phyloP scores from a whole-genome alignment of 306 rosid species.

The Carpinus fangiana region DNA sequence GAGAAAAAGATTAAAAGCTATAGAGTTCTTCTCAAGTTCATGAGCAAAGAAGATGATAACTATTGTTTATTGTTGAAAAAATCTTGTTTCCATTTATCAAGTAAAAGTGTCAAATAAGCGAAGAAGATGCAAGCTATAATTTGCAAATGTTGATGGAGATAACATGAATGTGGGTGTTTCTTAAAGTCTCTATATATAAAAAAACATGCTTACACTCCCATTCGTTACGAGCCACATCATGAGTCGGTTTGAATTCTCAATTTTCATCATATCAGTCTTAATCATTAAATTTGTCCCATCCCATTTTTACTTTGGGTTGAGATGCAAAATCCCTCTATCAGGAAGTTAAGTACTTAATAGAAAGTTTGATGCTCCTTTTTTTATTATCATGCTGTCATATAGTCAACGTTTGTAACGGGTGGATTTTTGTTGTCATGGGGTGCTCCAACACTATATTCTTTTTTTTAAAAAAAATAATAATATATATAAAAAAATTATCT shows the following conservation, averaged over 20 bases:
- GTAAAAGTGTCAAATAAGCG: neutral
- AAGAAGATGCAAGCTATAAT: neutral
- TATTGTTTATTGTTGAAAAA: no score
- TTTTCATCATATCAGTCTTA: neutral
- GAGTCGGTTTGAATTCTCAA: neutral
- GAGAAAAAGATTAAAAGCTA: neutral
- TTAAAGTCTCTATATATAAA: neutral
- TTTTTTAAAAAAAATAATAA: no score
- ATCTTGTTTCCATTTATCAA: neutral
- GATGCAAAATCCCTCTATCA: neutral
- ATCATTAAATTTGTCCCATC: neutral
- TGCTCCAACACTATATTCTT: neutral
- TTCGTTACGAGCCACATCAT: neutral
- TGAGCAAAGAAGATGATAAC: no score
- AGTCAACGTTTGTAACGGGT: neutral
- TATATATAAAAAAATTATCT: no score
- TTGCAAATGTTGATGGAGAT: neutral
- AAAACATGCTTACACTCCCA: neutral
- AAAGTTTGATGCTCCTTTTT: neutral
- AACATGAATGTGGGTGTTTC: neutral
- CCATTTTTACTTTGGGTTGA: neutral
- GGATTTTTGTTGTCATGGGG: neutral
- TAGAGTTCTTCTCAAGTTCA: no score
- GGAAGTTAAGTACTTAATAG: conserved; percentile 1
- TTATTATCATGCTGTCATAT: neutral